These are phyloP conservation scores for Pichia sp. DNA, from an alignment of 1,139 yeast genomes.

Conservation along the genomic window DNA sequence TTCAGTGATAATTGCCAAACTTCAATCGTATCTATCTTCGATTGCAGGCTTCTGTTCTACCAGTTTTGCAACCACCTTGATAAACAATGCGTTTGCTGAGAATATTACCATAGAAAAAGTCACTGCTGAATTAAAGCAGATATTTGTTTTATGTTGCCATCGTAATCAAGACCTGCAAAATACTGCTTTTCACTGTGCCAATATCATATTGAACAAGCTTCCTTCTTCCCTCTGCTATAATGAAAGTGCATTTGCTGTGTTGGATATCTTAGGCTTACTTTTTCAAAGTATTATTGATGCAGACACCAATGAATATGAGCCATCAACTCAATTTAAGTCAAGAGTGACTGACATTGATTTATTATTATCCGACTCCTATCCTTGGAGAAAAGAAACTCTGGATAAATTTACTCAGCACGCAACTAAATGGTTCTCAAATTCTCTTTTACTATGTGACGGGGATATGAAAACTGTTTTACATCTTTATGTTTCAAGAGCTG, in stretches of 20 bases:
- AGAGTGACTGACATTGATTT: constrained; percentile 50
- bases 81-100: constrained; percentile 16
- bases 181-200: constrained; percentile 76
- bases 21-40: constrained; percentile 61
- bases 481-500: constrained; percentile 54
- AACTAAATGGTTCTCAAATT: constrained; percentile 54
- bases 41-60: constrained; percentile 55
- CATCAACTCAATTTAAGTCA: constrained; percentile 63
- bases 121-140: constrained; percentile 62
- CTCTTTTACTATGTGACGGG: constrained; percentile 47
- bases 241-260: constrained; percentile 61
- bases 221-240: constrained; percentile 80
- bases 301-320: constrained; percentile 81
- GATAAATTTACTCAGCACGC: constrained; percentile 52
- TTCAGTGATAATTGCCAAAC: constrained; percentile 60
- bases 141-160: constrained; percentile 70
- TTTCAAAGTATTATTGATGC: constrained; percentile 81
- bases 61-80: constrained; percentile 38
- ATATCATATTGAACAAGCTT: constrained; percentile 52
- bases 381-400: constrained; percentile 68
- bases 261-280: constrained; percentile 71
- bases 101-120: constrained; percentile 50
- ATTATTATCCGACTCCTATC: constrained; percentile 68
- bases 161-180: constrained; percentile 68
- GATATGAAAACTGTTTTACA: constrained; percentile 77